Conservation (phyloP, 495 filamentous ascomycete species). For the Chlorociboria aeruginascens region DNA sequence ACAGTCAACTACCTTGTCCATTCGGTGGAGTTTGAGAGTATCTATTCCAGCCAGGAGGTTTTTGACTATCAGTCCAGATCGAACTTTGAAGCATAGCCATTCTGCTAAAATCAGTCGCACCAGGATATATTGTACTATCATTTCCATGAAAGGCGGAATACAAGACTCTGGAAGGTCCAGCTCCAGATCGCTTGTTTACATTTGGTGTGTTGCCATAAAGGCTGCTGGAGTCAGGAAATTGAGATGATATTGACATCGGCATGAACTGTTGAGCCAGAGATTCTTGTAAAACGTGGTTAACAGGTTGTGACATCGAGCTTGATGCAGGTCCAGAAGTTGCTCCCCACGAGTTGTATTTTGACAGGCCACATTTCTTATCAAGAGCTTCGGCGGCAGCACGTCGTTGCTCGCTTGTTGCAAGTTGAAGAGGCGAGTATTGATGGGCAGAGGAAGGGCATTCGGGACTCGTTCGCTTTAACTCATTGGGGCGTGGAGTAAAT, state of each 20-base stretch:
- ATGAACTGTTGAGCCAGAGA: slow-evolving; percentile 6
- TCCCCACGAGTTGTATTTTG: slow-evolving; percentile 4
- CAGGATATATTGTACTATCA: slow-evolving; percentile 13
- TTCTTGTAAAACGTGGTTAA: slow-evolving; percentile 12
- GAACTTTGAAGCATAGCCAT: slow-evolving; percentile 13
- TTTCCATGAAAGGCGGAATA: slow-evolving; percentile 2
- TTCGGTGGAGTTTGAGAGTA: slow-evolving; percentile 14
- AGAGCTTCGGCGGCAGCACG: slow-evolving; percentile 8
- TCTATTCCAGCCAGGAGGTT: background rate
- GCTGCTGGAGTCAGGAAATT: slow-evolving; percentile 26
- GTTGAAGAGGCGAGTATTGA: slow-evolving; percentile 10
- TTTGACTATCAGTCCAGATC: slow-evolving; percentile 8
- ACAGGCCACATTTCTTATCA: slow-evolving; percentile 9
- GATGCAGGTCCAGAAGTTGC: slow-evolving; percentile 1
- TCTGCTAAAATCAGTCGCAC: slow-evolving; percentile 10
- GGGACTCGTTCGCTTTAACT: slow-evolving; percentile 11
- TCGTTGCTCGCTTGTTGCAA: slow-evolving; percentile 8
- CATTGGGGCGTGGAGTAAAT: slow-evolving; percentile 18
- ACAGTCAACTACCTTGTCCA: slow-evolving; percentile 18
- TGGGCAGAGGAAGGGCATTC: slow-evolving; percentile 2
- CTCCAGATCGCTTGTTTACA: slow-evolving; percentile 15
- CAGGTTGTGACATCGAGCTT: background rate
- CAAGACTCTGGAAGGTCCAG: background rate
- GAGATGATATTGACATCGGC: slow-evolving; percentile 8
- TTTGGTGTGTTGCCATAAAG: slow-evolving; percentile 21